Conservation (phyloP, 1,284 basidiomycete species). For the Pholiota adiposa region DNA sequence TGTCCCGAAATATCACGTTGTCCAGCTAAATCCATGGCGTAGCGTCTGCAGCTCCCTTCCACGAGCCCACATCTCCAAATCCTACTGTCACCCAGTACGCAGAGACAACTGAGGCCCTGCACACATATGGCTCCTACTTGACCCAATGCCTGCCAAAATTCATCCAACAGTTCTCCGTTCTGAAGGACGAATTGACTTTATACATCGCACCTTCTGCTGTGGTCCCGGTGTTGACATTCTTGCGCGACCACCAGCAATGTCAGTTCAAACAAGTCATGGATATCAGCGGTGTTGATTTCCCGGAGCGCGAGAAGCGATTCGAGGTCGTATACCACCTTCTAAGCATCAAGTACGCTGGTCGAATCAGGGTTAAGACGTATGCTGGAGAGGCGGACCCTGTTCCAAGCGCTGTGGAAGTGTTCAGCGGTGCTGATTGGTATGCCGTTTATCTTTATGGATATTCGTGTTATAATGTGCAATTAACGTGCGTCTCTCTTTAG, state of each 20-base stretch:
- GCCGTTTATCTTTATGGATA: conserved; percentile 29
- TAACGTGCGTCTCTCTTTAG: conserved; percentile 38
- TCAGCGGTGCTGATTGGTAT: conserved; percentile 94
- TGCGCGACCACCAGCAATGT: conserved; percentile 95
- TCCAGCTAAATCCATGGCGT: conserved; percentile 18
- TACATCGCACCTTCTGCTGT: conserved; percentile 86
- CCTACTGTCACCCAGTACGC: conserved; percentile 73
- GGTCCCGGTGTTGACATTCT: conserved; percentile 88
- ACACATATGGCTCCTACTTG: conserved; percentile 91
- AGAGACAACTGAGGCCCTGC: conserved; percentile 74
- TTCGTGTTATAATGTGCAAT: not conserved
- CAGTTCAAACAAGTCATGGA: conserved; percentile 96
- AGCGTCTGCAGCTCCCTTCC: conserved; percentile 82
- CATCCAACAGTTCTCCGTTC: conserved; percentile 96
- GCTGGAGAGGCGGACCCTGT: conserved; percentile 96
- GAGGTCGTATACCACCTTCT: conserved; percentile 98
- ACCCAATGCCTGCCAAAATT: conserved; percentile 92
- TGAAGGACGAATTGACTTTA: conserved; percentile 95
- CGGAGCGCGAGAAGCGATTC: conserved; percentile 92
- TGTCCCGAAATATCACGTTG: conserved; percentile 13
- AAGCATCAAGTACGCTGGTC: conserved; percentile 73
- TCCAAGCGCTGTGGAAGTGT: conserved; percentile 82
- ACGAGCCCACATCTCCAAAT: conserved; percentile 87
- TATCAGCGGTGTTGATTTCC: conserved; percentile 95
- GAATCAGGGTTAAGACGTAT: conserved; percentile 98